Evolutionary conservation across 208 protist genomes (phyloP).

Genomic region (Trypanosoma melophagium): DNA sequence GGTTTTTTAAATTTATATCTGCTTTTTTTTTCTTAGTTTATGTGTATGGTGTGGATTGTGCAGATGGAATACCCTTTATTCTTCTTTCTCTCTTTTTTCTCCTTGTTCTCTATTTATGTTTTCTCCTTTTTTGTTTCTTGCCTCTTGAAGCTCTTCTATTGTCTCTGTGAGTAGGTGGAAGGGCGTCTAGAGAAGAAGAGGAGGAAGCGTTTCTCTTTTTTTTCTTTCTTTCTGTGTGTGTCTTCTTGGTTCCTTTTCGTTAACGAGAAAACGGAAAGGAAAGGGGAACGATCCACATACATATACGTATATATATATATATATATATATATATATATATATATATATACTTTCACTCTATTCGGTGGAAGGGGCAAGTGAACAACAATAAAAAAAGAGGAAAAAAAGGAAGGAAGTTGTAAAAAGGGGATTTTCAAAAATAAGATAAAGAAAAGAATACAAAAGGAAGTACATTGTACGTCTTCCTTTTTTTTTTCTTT

Average conservation of each 20-base stretch:
- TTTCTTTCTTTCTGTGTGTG: neutral
- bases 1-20: too few relatives aligned
- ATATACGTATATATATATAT: too few relatives aligned
- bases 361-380: neutral
- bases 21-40: conserved; percentile 14
- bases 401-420: neutral
- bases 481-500: neutral
- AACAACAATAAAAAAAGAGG: neutral
- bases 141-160: conserved; percentile 8
- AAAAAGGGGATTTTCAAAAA: neutral
- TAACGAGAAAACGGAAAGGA: conserved; percentile 11
- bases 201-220: too few relatives aligned
- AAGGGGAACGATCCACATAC: neutral
- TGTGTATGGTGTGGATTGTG: neutral
- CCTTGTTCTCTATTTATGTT: conserved; percentile 14
- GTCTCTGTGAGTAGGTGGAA: too few relatives aligned
- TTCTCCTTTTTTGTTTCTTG: conserved; percentile 16
- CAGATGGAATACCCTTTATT: neutral
- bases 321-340: too few relatives aligned
- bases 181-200: too few relatives aligned
- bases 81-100: neutral
- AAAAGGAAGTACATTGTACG: neutral
- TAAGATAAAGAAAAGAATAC: neutral
- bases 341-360: too few relatives aligned
- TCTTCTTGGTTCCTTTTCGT: neutral